Base-by-base conservation (phyloP, 2,329 filamentous ascomycete species). In the Bipolaris bicolor region DNA sequence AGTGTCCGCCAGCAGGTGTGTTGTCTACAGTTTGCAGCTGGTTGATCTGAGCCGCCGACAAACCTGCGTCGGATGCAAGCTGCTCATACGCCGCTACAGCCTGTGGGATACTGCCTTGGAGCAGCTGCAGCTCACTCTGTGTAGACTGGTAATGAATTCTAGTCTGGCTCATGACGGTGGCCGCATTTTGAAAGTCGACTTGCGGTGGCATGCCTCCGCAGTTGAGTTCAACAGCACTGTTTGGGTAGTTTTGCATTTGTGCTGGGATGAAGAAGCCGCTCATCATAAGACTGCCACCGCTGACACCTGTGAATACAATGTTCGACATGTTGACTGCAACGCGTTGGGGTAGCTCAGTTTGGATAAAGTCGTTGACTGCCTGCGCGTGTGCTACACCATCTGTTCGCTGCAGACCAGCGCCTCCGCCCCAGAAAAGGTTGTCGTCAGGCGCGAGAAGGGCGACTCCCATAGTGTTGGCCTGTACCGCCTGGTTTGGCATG, bases 291-390 rank as follows among this genome's bases (percentile, higher is more conserved):
- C 78, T 76, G 16, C 84, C 84, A 22, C 84, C 84, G 4, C 79
- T 82, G 0, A 86, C 84, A 15, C 84, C 84, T 0, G 83, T 86
- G 73, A 86, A 86, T 66, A 82, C 83, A 47, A 86, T 81, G 40
- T 82, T 78, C 36, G 73, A 76, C 22, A 71, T 63, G 69, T 87
- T 79, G 58, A 86, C 85, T 2, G 83, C 80, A 6, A 86, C 79
- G 43, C 84, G 76, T 56, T 83, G 76, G 4, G 84, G 81, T 9
- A 86, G 76, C 24, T 81, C 79, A 3, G 76, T 69, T 41, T 78
- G 74, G 51, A 86, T 75, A 22, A 86, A 78, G 60, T 83, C 80
- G 58, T 81, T 80, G 41, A 86, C 83, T 26, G 83, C 83, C 58
- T 83, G 81, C 0, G 84, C 77, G 72, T 87, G 84, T 6, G 77